Evolutionary conservation across 768 basidiomycete genomes (phyloP).

Genomic region (Pleurotus cornucopiae): DNA sequence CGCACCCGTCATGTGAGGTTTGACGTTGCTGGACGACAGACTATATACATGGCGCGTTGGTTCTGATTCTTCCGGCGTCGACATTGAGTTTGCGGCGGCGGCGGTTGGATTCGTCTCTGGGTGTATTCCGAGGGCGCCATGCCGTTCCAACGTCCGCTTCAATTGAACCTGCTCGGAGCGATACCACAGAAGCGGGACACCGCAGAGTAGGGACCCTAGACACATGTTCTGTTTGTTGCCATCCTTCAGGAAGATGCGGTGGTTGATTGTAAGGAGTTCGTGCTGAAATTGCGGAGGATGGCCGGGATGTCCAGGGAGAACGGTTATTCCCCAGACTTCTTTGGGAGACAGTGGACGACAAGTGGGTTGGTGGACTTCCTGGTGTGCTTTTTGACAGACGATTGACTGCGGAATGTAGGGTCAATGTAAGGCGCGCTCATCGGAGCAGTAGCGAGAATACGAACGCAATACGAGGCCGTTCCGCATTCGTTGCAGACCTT

Average conservation of each 20-base stretch:
- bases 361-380: slow-evolving; percentile 1
- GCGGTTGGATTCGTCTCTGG: background rate
- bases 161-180: background rate
- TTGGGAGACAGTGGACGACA: background rate
- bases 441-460: background rate
- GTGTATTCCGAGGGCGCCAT: background rate
- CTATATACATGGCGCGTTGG: too few relatives aligned
- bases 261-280: background rate
- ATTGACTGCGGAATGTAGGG: background rate
- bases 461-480: slow-evolving; percentile 1
- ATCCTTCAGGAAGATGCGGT: background rate
- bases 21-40: too few relatives aligned
- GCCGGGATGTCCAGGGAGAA: background rate
- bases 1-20: too few relatives aligned
- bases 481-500: slow-evolving; percentile 1
- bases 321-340: background rate
- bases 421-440: background rate
- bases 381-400: background rate
- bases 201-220: background rate
- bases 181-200: background rate
- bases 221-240: background rate
- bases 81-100: background rate
- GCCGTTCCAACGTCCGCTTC: background rate
- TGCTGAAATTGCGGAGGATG: background rate
- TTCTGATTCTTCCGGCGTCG: too few relatives aligned